Evolutionary conservation across 208 protist species (phyloP), one percentile per base, ranked within the genome.

Genomic region (Phytomonas francai): DNA sequence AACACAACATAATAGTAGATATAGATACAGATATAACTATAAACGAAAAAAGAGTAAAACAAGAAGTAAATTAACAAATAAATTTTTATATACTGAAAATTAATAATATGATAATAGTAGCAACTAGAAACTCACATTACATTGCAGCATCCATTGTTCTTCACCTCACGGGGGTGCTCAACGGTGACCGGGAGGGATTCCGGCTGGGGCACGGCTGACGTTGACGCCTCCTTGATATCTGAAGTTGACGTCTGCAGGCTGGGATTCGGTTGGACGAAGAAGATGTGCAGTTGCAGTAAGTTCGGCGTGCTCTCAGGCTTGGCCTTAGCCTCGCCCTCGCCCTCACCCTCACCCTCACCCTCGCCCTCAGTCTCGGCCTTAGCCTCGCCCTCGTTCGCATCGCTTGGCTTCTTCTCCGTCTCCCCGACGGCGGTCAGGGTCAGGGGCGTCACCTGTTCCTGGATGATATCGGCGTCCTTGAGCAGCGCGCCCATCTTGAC

Each of bases 401-500:
- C 69, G 49, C 62, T 63, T 9, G 58, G 27, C 3, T 65, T 63
- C 36, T 65, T 56, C 29, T 65, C 63, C 16, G 64, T 57, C 29
- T 70, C 56, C 8, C 62, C 70, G 27, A 31, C 49, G 25, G 31
- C 64, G 54, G 73, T 59, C 34, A 68, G 34, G 57, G 86, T 82
- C 25, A 68, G 56, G 9, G 67, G 1, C 39, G 71, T 85, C 12
- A 93, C 74, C 58, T 76, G 54, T 49, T 67, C 69, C 56, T 57
- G 31, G 0, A 93, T 69, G 0, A 65, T 8, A 28, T 83, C 76
- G n/a, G 64, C 62, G 30, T 87, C 75, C 30, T 54, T 51, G 14
- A 93, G 79, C 66, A 91, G 73, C 9, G 76, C 68, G 3, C 88
- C 88, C 0, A 79, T 79, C 66, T 89, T 89, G 11, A 93, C 76